Percentiles rank a stretch among this genome's conserved stretches.
phyloP scores from a whole-genome alignment of 2,329 filamentous ascomycete genomes.

The Microsporum audouinii region DNA sequence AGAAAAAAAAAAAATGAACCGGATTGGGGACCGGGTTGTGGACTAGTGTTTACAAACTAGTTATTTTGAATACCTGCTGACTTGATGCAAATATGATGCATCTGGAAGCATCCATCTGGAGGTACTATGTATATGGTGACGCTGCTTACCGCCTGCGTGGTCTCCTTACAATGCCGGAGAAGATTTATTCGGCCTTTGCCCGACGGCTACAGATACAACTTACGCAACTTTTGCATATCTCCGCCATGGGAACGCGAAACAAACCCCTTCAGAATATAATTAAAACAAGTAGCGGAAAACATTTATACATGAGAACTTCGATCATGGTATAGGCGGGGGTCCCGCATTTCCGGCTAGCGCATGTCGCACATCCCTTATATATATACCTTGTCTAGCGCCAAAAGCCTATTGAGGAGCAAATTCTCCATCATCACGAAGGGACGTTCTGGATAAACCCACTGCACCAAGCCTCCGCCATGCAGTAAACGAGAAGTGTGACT shows the following conservation, averaged over 20 bases:
- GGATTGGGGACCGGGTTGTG: neutral
- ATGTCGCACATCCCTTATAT: neutral
- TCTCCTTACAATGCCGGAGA: neutral
- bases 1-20: neutral
- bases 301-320: neutral
- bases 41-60: neutral
- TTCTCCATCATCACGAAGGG: conserved; percentile 5
- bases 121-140: neutral
- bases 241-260: neutral
- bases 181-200: neutral
- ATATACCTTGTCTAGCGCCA: neutral
- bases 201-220: neutral
- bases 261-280: neutral
- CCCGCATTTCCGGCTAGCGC: neutral
- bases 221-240: neutral
- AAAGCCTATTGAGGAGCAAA: neutral
- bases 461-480: neutral
- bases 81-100: neutral
- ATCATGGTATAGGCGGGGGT: neutral
- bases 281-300: neutral
- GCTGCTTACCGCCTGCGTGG: neutral
- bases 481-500: conserved; percentile 5
- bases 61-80: neutral
- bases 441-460: neutral
- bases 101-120: neutral